Conservation (phyloP, 139 green algal species). For the Pleodorina starrii region DNA sequence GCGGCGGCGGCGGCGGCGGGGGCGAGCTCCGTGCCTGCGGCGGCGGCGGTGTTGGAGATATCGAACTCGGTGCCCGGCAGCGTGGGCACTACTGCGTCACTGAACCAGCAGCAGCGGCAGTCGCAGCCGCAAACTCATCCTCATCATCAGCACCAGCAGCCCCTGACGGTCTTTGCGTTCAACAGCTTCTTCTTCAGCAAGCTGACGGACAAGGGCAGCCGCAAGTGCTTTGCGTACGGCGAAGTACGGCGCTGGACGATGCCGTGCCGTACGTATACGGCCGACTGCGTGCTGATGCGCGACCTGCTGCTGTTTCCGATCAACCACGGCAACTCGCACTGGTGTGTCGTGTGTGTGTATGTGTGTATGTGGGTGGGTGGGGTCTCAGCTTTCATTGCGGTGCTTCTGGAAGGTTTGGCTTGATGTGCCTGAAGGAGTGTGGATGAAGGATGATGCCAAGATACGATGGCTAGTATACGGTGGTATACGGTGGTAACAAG, state of each 20-base stretch:
- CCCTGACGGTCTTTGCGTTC: neutral
- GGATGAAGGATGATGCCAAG: no score
- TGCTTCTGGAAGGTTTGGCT: no score
- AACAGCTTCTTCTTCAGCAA: constrained; percentile 37
- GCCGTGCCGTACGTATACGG: constrained; percentile 9
- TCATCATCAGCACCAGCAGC: neutral
- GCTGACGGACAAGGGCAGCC: neutral
- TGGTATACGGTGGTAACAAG: no score
- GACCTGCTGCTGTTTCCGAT: constrained; percentile 63
- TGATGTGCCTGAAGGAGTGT: no score
- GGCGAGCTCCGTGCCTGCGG: no score
- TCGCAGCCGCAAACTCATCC: neutral
- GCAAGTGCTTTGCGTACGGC: neutral
- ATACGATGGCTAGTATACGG: no score
- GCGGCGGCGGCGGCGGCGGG: no score
- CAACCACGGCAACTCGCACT: constrained; percentile 55
- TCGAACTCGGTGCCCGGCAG: no score
- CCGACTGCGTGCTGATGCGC: constrained; percentile 46
- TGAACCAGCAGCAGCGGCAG: neutral
- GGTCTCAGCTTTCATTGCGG: no score
- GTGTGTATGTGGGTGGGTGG: no score
- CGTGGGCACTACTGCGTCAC: no score
- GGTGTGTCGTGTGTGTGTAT: constrained; percentile 30
- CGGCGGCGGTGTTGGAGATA: no score
- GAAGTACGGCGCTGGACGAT: constrained; percentile 54